Conservation (phyloP, 495 filamentous ascomycete species). For the Hyaloscypha hepaticicola region DNA sequence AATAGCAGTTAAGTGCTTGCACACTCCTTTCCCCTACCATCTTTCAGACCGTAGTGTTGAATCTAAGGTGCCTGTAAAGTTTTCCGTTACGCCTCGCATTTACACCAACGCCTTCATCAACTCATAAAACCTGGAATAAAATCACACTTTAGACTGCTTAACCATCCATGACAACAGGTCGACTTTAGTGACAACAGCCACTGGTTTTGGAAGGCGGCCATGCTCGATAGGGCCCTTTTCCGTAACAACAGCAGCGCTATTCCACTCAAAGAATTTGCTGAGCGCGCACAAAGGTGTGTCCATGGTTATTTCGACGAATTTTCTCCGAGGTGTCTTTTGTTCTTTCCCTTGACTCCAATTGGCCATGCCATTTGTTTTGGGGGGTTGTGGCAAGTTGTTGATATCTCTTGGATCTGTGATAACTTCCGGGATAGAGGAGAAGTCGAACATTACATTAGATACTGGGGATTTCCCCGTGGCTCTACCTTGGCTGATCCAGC, state of each 20-base stretch:
- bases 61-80: conserved; percentile 14
- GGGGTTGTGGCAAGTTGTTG: conserved; percentile 21
- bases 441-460: conserved; percentile 94
- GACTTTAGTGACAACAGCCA: conserved; percentile 94
- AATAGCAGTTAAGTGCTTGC: conserved; percentile 21
- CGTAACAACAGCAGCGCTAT: conserved; percentile 90
- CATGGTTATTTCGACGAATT: conserved; percentile 90
- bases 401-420: conserved; percentile 71
- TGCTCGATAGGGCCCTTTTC: conserved; percentile 55
- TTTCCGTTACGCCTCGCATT: conserved; percentile 1
- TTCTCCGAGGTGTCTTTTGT: conserved; percentile 52
- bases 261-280: conserved; percentile 95
- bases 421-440: conserved; percentile 77
- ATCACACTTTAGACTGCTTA: conserved; percentile 55
- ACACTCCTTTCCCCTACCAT: conserved; percentile 6
- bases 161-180: conserved; percentile 93
- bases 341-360: conserved; percentile 20
- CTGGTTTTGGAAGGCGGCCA: conserved; percentile 63
- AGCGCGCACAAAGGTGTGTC: conserved; percentile 82
- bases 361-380: conserved; percentile 24
- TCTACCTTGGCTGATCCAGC: conserved; percentile 78
- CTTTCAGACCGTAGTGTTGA: conserved; percentile 19
- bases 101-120: not conserved
- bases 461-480: conserved; percentile 70
- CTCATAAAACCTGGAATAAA: conserved; percentile 1